Conservation (phyloP, 2,329 filamentous ascomycete genomes). For the Colletotrichum higginsianum region DNA sequence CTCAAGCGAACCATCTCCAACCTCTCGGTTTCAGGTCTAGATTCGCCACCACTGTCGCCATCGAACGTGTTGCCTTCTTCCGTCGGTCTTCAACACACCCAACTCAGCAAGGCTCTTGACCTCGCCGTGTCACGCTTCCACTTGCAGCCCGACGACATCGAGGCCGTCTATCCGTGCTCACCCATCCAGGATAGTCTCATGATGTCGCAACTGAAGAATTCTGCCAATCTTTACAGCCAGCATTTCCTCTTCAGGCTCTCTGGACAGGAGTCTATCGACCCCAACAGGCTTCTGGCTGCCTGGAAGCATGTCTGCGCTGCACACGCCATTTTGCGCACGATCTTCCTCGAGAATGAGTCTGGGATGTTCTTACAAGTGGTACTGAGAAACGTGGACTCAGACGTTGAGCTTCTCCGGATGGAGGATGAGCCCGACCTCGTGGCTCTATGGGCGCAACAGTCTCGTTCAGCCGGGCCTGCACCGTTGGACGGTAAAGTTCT, state of each 20-base stretch:
- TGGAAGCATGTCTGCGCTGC: constrained; percentile 17
- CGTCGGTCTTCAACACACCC: background rate
- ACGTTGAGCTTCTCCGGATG: background rate
- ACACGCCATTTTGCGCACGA: constrained; percentile 9
- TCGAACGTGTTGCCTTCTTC: background rate
- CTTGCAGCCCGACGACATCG: background rate
- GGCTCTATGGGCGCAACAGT: background rate
- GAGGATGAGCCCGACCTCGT: background rate
- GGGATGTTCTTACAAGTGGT: constrained; percentile 13
- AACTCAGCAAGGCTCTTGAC: background rate
- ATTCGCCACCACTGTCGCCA: background rate
- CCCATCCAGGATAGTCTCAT: constrained; percentile 36
- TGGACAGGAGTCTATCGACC: background rate
- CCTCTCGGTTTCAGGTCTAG: background rate
- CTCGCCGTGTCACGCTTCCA: constrained; percentile 1
- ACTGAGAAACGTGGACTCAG: background rate
- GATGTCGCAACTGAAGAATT: constrained; percentile 20
- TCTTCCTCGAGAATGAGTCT: constrained; percentile 12
- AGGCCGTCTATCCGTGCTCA: constrained; percentile 25
- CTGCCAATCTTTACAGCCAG: constrained; percentile 2
- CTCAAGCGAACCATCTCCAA: background rate
- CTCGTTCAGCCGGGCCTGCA: background rate
- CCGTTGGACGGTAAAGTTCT: constrained; percentile 6
- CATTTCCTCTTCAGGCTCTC: constrained; percentile 30
- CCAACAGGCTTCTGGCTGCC: background rate